Percentiles rank a stretch among this genome's conserved stretches.
Conservation (phyloP, 2,329 filamentous ascomycete species). For the Botrytis aclada region DNA sequence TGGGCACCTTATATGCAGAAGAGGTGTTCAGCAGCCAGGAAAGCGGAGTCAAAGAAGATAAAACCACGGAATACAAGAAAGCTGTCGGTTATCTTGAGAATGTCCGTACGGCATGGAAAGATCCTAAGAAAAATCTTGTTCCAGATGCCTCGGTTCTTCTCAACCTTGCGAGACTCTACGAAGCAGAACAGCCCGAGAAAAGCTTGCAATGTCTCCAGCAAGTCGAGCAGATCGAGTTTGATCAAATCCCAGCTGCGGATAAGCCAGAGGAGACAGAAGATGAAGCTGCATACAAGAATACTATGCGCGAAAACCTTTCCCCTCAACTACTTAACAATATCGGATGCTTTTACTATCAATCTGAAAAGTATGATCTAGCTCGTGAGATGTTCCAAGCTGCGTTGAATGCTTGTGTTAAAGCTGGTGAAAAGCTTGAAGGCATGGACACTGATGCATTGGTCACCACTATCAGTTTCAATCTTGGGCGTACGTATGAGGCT, state of each 20-base stretch:
- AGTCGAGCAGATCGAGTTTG: slow-evolving; percentile 85
- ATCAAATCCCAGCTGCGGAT: slow-evolving; percentile 70
- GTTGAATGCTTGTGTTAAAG: slow-evolving; percentile 79
- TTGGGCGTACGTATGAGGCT: slow-evolving; percentile 89
- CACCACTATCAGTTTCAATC: slow-evolving; percentile 95
- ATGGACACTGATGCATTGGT: slow-evolving; percentile 88
- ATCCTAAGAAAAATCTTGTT: slow-evolving; percentile 77
- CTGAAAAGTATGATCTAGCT: slow-evolving; percentile 75
- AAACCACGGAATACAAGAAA: slow-evolving; percentile 78
- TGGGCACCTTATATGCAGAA: slow-evolving; percentile 90
- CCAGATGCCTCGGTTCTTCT: slow-evolving; percentile 85
- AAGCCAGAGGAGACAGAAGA: slow-evolving; percentile 58
- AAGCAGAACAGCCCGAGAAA: slow-evolving; percentile 80
- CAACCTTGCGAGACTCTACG: slow-evolving; percentile 89
- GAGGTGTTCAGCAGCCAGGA: slow-evolving; percentile 82
- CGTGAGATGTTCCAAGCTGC: slow-evolving; percentile 91
- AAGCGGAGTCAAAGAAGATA: slow-evolving; percentile 76
- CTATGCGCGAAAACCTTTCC: slow-evolving; percentile 73
- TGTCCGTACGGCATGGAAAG: slow-evolving; percentile 87
- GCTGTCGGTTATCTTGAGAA: slow-evolving; percentile 80
- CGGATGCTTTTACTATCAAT: slow-evolving; percentile 89
- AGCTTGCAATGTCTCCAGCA: slow-evolving; percentile 88
- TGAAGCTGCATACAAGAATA: slow-evolving; percentile 55
- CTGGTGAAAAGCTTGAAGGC: slow-evolving; percentile 69
- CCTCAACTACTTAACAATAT: slow-evolving; percentile 97